These are phyloP conservation scores for Rhizoctonia solani DNA, from an alignment of 1,284 basidiomycete species.

Conservation along the genomic window DNA sequence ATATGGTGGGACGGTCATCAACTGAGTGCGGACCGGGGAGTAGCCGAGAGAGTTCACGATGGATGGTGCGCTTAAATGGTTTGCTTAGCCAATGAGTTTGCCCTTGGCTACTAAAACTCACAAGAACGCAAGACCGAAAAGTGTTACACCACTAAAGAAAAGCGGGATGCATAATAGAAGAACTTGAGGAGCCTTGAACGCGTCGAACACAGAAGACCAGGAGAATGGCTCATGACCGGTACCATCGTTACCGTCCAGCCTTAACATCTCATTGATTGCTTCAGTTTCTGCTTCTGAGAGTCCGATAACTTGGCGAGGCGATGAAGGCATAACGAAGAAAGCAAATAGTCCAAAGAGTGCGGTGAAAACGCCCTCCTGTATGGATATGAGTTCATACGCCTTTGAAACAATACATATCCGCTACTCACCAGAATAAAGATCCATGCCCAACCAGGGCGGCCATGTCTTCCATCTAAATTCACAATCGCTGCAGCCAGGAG, in stretches of 20 bases:
- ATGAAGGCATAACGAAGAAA: slow-evolving; percentile 32
- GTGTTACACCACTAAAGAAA: slow-evolving; percentile 33
- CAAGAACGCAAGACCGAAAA: slow-evolving; percentile 34
- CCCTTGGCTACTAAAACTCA: not conserved
- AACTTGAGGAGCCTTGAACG: slow-evolving; percentile 32
- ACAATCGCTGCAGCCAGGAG: slow-evolving; percentile 42
- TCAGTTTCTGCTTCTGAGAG: slow-evolving; percentile 19
- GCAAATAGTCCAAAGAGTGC: slow-evolving; percentile 20
- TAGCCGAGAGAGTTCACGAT: slow-evolving; percentile 33
- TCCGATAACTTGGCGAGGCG: slow-evolving; percentile 16
- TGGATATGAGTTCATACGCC: slow-evolving; percentile 38
- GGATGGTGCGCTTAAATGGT: not conserved
- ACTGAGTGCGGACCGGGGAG: slow-evolving; percentile 30
- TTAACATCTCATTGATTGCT: slow-evolving; percentile 26
- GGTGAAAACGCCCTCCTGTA: slow-evolving; percentile 35
- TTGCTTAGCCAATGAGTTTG: not conserved
- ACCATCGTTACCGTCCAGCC: slow-evolving; percentile 20
- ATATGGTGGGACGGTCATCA: slow-evolving; percentile 42
- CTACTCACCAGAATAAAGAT: slow-evolving; percentile 40
- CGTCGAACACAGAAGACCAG: slow-evolving; percentile 11
- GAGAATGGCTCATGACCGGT: slow-evolving; percentile 20
- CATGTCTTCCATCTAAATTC: slow-evolving; percentile 40
- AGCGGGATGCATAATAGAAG: slow-evolving; percentile 18
- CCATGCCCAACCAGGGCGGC: slow-evolving; percentile 40
- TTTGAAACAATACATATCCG: slow-evolving; percentile 35